Conservation (phyloP, 495 filamentous ascomycete species). For the Penicillium waksmanii region DNA sequence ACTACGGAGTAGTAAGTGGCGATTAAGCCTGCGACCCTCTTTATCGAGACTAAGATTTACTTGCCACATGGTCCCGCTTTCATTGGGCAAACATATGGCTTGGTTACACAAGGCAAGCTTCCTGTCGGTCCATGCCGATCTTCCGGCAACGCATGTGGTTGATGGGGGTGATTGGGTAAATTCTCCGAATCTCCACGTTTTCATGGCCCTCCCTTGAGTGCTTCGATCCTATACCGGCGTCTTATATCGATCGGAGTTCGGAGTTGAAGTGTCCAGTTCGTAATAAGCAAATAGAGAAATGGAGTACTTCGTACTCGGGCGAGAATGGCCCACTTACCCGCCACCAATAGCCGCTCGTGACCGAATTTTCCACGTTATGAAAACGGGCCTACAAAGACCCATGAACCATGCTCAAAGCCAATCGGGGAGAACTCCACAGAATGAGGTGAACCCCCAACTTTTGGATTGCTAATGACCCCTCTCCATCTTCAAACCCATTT, state of each 20-base stretch:
- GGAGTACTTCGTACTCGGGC: not conserved
- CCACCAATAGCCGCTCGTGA: conserved; percentile 12
- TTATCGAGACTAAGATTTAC: too few relatives aligned
- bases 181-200: not conserved
- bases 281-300: not conserved
- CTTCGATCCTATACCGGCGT: not conserved
- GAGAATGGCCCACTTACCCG: conserved; percentile 3
- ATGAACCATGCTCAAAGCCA: conserved; percentile 15
- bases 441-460: conserved; percentile 16
- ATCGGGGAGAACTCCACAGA: conserved; percentile 20
- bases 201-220: not conserved
- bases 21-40: too few relatives aligned
- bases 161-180: not conserved
- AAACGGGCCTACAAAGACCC: conserved; percentile 14
- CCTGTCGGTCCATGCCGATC: too few relatives aligned
- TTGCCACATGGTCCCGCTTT: too few relatives aligned
- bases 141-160: too few relatives aligned
- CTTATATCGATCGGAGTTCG: not conserved
- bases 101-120: too few relatives aligned
- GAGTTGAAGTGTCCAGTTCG: not conserved
- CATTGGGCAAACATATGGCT: too few relatives aligned
- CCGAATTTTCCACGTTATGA: conserved; percentile 8
- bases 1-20: too few relatives aligned
- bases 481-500: not conserved
- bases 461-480: conserved; percentile 22